phyloP scores from a whole-genome alignment of 2,329 filamentous ascomycete genomes.

The Exophiala sp. region DNA sequence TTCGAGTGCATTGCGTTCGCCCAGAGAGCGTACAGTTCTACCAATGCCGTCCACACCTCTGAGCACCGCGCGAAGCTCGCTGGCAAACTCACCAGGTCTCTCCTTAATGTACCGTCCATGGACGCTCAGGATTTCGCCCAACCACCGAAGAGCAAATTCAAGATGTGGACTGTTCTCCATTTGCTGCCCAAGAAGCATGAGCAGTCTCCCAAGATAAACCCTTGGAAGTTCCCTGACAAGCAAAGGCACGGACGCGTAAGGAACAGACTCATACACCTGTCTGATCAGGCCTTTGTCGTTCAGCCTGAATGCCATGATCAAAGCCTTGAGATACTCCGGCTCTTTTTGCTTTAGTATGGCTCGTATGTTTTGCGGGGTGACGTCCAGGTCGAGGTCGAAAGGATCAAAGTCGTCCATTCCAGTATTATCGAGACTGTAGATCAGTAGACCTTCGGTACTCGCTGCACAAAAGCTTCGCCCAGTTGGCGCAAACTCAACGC shows the following conservation, averaged over 20 bases:
- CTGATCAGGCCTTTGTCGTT: conserved; percentile 79
- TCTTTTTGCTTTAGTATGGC: conserved; percentile 67
- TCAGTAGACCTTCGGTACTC: conserved; percentile 85
- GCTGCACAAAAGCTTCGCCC: conserved; percentile 90
- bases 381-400: conserved; percentile 88
- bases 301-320: conserved; percentile 95
- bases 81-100: conserved; percentile 69
- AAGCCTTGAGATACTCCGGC: conserved; percentile 78
- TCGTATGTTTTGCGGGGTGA: conserved; percentile 81
- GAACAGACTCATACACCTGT: conserved; percentile 77
- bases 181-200: conserved; percentile 81
- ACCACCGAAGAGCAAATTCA: conserved; percentile 91
- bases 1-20: conserved; percentile 32
- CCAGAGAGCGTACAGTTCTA: conserved; percentile 37
- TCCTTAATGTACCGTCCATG: conserved; percentile 83
- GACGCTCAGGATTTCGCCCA: conserved; percentile 70
- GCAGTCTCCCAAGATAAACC: conserved; percentile 77
- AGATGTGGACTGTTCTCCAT: conserved; percentile 87
- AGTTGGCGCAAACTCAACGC: conserved; percentile 80
- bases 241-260: conserved; percentile 65
- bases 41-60: conserved; percentile 66
- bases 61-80: conserved; percentile 77
- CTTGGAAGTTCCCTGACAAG: conserved; percentile 73
- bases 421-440: conserved; percentile 82
- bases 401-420: conserved; percentile 73